These are phyloP conservation scores for Gautieria morchelliformis DNA, from an alignment of 768 basidiomycete genomes.

Conservation along the genomic window DNA sequence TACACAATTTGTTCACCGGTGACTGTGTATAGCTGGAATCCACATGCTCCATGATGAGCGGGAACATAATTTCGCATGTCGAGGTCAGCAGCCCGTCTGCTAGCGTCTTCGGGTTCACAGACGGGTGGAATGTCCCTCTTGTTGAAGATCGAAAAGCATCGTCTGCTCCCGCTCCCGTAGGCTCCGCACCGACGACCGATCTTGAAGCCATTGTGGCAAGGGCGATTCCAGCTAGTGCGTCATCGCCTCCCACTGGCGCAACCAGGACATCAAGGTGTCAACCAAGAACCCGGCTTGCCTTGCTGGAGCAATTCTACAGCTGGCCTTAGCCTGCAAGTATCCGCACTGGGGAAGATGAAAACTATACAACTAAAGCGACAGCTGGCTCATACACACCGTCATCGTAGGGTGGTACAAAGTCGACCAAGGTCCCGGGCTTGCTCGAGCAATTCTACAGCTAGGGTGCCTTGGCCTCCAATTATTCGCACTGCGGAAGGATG, in stretches of 20 bases:
- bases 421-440: too few relatives aligned
- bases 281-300: slow-evolving; percentile 18
- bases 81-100: slow-evolving; percentile 31
- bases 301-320: slow-evolving; percentile 27
- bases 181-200: slow-evolving; percentile 28
- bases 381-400: too few relatives aligned
- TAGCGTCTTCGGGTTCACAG: slow-evolving; percentile 25
- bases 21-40: slow-evolving; percentile 25
- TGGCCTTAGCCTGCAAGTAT: slow-evolving; percentile 29
- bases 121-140: slow-evolving; percentile 19
- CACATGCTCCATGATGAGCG: slow-evolving; percentile 26
- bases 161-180: slow-evolving; percentile 28
- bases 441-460: too few relatives aligned
- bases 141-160: slow-evolving; percentile 25
- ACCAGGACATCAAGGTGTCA: slow-evolving; percentile 23
- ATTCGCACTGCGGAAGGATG: too few relatives aligned
- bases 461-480: too few relatives aligned
- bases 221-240: slow-evolving; percentile 27
- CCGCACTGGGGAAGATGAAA: slow-evolving; percentile 8
- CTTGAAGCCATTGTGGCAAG: slow-evolving; percentile 23
- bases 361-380: too few relatives aligned
- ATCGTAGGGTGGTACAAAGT: too few relatives aligned
- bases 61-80: slow-evolving; percentile 27
- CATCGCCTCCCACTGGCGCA: slow-evolving; percentile 30
- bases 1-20: slow-evolving; percentile 21